Percentiles rank a stretch among this genome's conserved stretches.
Conservation (phyloP, 768 basidiomycete genomes). For the Pleurotus cornucopiae region DNA sequence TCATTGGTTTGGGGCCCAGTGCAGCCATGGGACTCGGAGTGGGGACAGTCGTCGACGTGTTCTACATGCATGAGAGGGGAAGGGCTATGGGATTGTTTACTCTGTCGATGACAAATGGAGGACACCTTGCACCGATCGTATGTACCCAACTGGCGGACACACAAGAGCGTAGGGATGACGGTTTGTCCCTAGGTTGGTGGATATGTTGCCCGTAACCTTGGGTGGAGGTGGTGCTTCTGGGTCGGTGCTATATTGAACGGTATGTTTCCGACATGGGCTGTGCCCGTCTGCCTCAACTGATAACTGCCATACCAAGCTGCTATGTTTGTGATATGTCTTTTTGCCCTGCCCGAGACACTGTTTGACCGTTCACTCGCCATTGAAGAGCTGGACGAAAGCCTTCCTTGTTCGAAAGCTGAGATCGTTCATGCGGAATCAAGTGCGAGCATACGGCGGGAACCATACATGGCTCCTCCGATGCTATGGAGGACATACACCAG, state of each 20-base stretch:
- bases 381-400: no score
- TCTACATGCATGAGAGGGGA: constrained; percentile 33
- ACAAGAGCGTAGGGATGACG: not conserved
- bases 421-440: no score
- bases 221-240: constrained; percentile 44
- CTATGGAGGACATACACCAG: constrained; percentile 19
- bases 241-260: constrained; percentile 38
- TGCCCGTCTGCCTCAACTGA: not conserved
- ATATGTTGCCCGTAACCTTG: constrained; percentile 30
- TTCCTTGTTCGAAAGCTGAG: no score
- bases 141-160: no score
- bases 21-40: constrained; percentile 34
- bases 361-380: constrained; percentile 21
- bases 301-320: constrained; percentile 8
- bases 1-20: constrained; percentile 33
- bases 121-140: constrained; percentile 37
- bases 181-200: constrained; percentile 26
- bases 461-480: constrained; percentile 24
- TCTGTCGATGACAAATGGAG: constrained; percentile 35
- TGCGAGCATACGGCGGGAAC: not conserved
- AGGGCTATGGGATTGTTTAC: constrained; percentile 41
- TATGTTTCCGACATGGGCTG: not conserved
- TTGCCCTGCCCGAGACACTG: constrained; percentile 39
- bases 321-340: constrained; percentile 30
- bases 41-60: constrained; percentile 33